Percentiles rank a stretch among this genome's conserved stretches.
Evolutionary conservation across 352 stramenopile species (phyloP).

Genomic region (Globisporangium lucens): DNA sequence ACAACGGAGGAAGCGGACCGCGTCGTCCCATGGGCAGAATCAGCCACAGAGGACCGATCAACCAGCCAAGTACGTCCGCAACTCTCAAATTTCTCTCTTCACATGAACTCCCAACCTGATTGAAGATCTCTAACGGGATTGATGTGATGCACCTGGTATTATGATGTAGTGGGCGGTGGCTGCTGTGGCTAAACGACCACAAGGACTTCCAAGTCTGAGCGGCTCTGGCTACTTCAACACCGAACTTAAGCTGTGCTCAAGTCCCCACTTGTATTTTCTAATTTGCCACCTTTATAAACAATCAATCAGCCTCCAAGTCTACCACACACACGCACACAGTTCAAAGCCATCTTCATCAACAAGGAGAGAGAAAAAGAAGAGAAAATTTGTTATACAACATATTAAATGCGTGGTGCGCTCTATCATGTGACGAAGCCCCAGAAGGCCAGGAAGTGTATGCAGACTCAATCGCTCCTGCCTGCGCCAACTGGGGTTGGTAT

Average conservation of each 20-base stretch:
- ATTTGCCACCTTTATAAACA: background rate
- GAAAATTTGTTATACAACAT: constrained; percentile 14
- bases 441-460: background rate
- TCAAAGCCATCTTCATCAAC: background rate
- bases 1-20: constrained; percentile 19
- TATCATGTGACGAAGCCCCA: constrained; percentile 13
- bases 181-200: constrained; percentile 40
- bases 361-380: constrained; percentile 10
- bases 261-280: background rate
- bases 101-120: background rate
- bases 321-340: background rate
- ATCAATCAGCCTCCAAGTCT: background rate
- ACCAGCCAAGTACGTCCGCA: constrained; percentile 46
- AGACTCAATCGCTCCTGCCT: background rate
- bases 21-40: constrained; percentile 60
- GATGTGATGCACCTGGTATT: background rate
- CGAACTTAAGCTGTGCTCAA: constrained; percentile 13
- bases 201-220: background rate
- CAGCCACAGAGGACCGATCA: constrained; percentile 45
- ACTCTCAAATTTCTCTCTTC: background rate
- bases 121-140: background rate
- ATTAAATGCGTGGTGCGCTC: constrained; percentile 14
- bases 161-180: constrained; percentile 40
- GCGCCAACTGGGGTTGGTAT: background rate
- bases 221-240: background rate